phyloP scores from a whole-genome alignment of 108 stramenopile species.

The Discostella stelligeroides region DNA sequence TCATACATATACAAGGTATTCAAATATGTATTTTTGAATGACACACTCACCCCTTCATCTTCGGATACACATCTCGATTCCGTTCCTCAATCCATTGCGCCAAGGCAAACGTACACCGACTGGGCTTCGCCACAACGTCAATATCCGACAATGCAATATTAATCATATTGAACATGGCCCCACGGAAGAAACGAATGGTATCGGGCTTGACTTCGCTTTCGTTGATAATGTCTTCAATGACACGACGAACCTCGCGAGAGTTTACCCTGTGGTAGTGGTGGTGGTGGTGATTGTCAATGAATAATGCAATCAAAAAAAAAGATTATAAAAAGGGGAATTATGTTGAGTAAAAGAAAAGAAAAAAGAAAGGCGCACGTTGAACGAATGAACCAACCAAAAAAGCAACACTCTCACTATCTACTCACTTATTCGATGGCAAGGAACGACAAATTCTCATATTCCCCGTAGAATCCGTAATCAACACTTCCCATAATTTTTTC shows the following conservation, averaged over 20 bases:
- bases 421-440: constrained; percentile 73
- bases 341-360: not conserved
- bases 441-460: constrained; percentile 67
- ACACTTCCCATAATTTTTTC: constrained; percentile 95
- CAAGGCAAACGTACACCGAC: constrained; percentile 90
- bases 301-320: not conserved
- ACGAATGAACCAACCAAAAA: too few species aligned
- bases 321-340: not conserved
- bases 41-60: constrained; percentile 79
- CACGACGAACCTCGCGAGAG: constrained; percentile 84
- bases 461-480: constrained; percentile 90
- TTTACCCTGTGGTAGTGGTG: constrained; percentile 70
- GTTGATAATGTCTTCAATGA: constrained; percentile 88
- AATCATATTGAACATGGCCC: constrained; percentile 98
- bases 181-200: constrained; percentile 94
- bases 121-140: constrained; percentile 81
- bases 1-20: too few species aligned
- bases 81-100: constrained; percentile 93
- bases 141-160: constrained; percentile 85
- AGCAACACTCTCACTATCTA: too few species aligned
- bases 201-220: constrained; percentile 68
- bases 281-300: not conserved
- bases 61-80: constrained; percentile 81
- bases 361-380: too few species aligned
- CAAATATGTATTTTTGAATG: too few species aligned